Evolutionary conservation across 495 filamentous ascomycete species (phyloP), one percentile per base, ranked within the genome.

Genomic region (Schizothecium vesticola): DNA sequence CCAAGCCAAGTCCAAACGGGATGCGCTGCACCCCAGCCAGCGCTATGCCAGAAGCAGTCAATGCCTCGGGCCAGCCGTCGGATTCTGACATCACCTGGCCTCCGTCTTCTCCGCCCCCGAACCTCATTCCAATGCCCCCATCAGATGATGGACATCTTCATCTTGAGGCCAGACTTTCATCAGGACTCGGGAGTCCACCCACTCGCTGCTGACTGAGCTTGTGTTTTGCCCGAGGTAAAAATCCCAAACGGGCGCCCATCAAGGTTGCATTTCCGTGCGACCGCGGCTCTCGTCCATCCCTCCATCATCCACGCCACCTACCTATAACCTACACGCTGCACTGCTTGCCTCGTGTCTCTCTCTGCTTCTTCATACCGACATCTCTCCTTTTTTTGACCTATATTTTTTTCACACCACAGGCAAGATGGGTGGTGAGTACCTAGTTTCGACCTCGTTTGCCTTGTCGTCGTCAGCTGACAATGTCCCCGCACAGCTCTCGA

Each of bases 401-500:
- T 22, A 25, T 13, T 56, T 55, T 13, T 56, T 55, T 36, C 64
- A 56, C 43, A 24, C 36, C 28, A 61, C 21, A 64, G 63, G 36
- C 68, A 78, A 56, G 59, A 78, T 78, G 76, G 76, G 76, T 72
- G 76, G 76, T 78, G 66, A 57, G 76, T 64, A n/a, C n/a, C n/a
- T n/a, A 11, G 25, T 59, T 22, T 56, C 23, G 1, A 16, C 2
- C 26, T 8, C 58, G 19, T 16, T 8, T 8, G 22, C 33, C 7
- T 51, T n/a, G 31, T 29, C 33, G 12, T 16, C 16, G 6, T 28
- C 43, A n/a, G 6, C 56, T 64, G 43, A 65, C 71, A 70, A 63
- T 67, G 71, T 28, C 16, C 36, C 19, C n/a, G 12, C 59, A 43
- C 67, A 83, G 82, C 82, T 71, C 67, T 82, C 64, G 82, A 83